Percentiles rank a stretch among this genome's conserved stretches.
Evolutionary conservation across 2,329 filamentous ascomycete genomes (phyloP).

Genomic region (Hypomyces perniciosus): DNA sequence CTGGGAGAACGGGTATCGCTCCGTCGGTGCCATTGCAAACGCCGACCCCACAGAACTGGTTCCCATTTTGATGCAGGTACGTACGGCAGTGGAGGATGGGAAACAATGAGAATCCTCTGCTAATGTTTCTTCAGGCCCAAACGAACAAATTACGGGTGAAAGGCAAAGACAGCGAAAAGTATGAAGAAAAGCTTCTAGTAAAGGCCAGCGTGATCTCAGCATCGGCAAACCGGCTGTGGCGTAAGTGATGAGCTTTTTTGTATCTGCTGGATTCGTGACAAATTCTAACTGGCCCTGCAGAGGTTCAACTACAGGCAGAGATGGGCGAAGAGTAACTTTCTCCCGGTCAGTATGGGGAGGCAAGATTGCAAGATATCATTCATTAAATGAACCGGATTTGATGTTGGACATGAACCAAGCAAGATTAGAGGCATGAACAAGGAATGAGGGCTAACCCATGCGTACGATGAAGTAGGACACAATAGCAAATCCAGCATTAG

Average conservation of each 20-base stretch:
- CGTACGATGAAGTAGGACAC: too few relatives aligned
- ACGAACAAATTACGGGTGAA: slow-evolving; percentile 57
- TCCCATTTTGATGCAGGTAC: slow-evolving; percentile 64
- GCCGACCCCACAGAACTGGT: slow-evolving; percentile 62
- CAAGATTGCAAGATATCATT: too few relatives aligned
- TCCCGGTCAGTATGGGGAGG: too few relatives aligned
- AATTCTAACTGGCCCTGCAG: slow-evolving; percentile 23
- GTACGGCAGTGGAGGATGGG: slow-evolving; percentile 11
- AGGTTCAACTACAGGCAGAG: slow-evolving; percentile 46
- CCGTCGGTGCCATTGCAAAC: slow-evolving; percentile 61
- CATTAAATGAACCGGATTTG: too few relatives aligned
- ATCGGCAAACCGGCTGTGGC: slow-evolving; percentile 65
- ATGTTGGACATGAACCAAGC: too few relatives aligned
- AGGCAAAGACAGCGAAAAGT: slow-evolving; percentile 50
- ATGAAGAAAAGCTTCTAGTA: slow-evolving; percentile 55
- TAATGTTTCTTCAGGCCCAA: slow-evolving; percentile 46
- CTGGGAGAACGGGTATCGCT: slow-evolving; percentile 70
- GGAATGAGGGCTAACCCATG: too few relatives aligned
- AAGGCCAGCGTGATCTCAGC: slow-evolving; percentile 65
- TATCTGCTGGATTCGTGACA: slow-evolving; percentile 1
- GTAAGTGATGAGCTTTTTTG: slow-evolving; percentile 33
- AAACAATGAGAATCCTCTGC: not conserved
- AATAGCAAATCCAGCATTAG: too few relatives aligned
- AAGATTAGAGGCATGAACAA: too few relatives aligned
- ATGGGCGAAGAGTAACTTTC: slow-evolving; percentile 36